phyloP scores from a whole-genome alignment of 805 yeast species.

The Spathaspora boniae region DNA sequence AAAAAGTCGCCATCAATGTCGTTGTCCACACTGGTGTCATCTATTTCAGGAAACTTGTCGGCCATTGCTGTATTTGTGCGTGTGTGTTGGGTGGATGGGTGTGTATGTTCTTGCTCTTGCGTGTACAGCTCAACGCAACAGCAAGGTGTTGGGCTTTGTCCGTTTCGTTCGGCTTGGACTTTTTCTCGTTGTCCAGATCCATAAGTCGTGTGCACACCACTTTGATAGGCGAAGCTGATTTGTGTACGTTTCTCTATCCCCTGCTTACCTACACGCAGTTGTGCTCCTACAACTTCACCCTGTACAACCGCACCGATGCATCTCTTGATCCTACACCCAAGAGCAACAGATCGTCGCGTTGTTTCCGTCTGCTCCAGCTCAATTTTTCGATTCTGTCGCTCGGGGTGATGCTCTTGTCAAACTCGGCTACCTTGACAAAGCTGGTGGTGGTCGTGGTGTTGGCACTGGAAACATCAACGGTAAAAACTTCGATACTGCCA shows the following conservation, averaged over 20 bases:
- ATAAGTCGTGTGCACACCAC: too few relatives aligned
- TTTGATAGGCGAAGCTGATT: too few relatives aligned
- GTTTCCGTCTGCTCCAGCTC: slow-evolving; percentile 48
- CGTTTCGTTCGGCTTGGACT: slow-evolving; percentile 3
- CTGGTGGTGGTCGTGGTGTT: slow-evolving; percentile 19
- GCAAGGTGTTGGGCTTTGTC: too few relatives aligned
- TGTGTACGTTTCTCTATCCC: too few relatives aligned
- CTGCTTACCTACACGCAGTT: too few relatives aligned
- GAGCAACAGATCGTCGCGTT: slow-evolving; percentile 17
- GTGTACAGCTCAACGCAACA: too few relatives aligned
- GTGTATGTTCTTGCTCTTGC: not conserved
- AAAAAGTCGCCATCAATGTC: slow-evolving; percentile 51
- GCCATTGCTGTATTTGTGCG: slow-evolving; percentile 42
- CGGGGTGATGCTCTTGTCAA: slow-evolving; percentile 49
- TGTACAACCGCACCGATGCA: slow-evolving; percentile 51
- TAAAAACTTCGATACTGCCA: slow-evolving; percentile 53
- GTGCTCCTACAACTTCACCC: slow-evolving; percentile 11
- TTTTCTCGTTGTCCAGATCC: not conserved
- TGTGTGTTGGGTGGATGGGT: not conserved
- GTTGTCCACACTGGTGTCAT: slow-evolving; percentile 34
- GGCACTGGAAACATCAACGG: slow-evolving; percentile 21
- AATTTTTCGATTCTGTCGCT: slow-evolving; percentile 60
- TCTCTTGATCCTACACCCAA: slow-evolving; percentile 69
- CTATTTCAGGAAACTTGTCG: slow-evolving; percentile 74
- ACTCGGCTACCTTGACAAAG: slow-evolving; percentile 19